phyloP scores from a whole-genome alignment of 225 moss, liverwort and hornwort species.

The Lunularia cruciata region DNA sequence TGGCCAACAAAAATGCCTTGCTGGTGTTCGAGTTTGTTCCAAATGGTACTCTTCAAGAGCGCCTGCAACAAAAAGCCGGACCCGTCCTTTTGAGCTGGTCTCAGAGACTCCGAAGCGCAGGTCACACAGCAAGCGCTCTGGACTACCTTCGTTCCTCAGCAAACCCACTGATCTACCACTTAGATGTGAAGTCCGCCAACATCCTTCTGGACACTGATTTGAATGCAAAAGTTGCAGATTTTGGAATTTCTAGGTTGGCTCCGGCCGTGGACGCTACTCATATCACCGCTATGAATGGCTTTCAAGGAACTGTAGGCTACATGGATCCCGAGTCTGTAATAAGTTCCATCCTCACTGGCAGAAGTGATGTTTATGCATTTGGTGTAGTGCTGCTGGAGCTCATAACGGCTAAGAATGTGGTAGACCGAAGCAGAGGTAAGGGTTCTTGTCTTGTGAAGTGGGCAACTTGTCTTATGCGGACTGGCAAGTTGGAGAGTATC shows the following conservation, averaged over 20 bases:
- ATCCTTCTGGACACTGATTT: slow-evolving; percentile 36
- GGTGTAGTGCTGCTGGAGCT: slow-evolving; percentile 38
- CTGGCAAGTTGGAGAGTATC: slow-evolving; percentile 12
- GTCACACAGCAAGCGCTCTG: slow-evolving; percentile 39
- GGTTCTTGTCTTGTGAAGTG: slow-evolving; percentile 11
- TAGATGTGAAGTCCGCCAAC: slow-evolving; percentile 48
- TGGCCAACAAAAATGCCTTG: slow-evolving; percentile 13
- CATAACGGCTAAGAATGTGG: slow-evolving; percentile 25
- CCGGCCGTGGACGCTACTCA: slow-evolving; percentile 30
- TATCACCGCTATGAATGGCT: slow-evolving; percentile 28
- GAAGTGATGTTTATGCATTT: slow-evolving; percentile 36
- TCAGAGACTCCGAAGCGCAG: slow-evolving; percentile 29
- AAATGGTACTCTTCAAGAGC: slow-evolving; percentile 20
- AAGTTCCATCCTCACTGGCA: slow-evolving; percentile 28
- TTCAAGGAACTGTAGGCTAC: slow-evolving; percentile 26
- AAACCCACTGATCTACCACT: slow-evolving; percentile 41
- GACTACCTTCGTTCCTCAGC: slow-evolving; percentile 41
- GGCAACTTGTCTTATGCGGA: slow-evolving; percentile 10
- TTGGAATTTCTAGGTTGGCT: slow-evolving; percentile 38
- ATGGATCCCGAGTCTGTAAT: slow-evolving; percentile 39
- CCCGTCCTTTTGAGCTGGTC: slow-evolving; percentile 23
- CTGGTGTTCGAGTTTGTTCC: slow-evolving; percentile 26
- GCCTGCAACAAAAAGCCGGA: background rate
- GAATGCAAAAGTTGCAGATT: slow-evolving; percentile 41
- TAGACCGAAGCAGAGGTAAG: slow-evolving; percentile 20